A percentile compares a stretch with the other conserved stretches of the same genome.
These are phyloP conservation scores for Trichoderma sp. DNA, from an alignment of 2,329 filamentous ascomycete genomes.

Conservation along the genomic window DNA sequence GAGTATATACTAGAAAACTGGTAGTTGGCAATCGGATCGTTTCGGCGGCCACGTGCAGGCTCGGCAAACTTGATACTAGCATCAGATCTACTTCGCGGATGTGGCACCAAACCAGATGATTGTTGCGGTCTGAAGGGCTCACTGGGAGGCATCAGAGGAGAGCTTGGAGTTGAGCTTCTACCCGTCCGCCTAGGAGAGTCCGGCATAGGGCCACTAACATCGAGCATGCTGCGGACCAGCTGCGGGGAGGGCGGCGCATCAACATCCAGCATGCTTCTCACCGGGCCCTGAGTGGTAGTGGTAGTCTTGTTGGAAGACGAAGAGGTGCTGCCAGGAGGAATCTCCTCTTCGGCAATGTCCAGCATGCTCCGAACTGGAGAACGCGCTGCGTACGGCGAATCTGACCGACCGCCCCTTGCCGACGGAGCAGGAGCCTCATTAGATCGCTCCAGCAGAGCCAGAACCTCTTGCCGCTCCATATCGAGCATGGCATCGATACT, in stretches of 20 bases:
- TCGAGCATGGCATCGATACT: constrained; percentile 75
- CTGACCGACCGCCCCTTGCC: constrained; percentile 40
- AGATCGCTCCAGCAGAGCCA: constrained; percentile 63
- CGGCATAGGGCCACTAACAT: constrained; percentile 43
- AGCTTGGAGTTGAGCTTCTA: constrained; percentile 36
- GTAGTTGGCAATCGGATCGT: constrained; percentile 53
- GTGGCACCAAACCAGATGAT: constrained; percentile 28
- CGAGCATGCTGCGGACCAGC: constrained; percentile 53
- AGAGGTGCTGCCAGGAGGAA: constrained; percentile 21
- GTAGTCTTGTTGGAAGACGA: constrained; percentile 14
- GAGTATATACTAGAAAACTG: constrained; percentile 61
- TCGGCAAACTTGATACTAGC: constrained; percentile 47
- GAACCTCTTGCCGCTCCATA: constrained; percentile 72
- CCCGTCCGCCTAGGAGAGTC: constrained; percentile 24
- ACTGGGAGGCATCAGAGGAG: constrained; percentile 27
- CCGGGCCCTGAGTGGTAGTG: constrained; percentile 49
- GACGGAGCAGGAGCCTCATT: constrained; percentile 34
- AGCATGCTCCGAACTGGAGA: constrained; percentile 70
- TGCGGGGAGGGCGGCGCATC: constrained; percentile 41
- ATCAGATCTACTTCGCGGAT: constrained; percentile 57
- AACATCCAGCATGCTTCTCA: constrained; percentile 66
- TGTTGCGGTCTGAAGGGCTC: constrained; percentile 26
- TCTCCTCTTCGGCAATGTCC: constrained; percentile 51
- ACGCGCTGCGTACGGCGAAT: constrained; percentile 57
- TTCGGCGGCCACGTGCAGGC: constrained; percentile 29